phyloP scores from a whole-genome alignment of 768 basidiomycete species.

The Kockovaella imperatae region DNA sequence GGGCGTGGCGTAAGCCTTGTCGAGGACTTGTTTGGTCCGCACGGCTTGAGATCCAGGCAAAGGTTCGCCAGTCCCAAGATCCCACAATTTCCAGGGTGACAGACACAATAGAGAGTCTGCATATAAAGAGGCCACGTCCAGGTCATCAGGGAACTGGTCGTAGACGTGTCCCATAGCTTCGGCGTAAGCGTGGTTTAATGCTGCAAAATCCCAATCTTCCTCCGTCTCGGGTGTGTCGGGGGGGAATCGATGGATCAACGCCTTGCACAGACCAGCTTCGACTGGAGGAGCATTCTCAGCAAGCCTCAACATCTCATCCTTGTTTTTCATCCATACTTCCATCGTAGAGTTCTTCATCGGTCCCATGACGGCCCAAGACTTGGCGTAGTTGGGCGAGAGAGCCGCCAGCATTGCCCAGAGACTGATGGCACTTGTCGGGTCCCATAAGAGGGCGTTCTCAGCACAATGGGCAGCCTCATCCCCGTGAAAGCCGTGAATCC shows the following conservation, averaged over 20 bases:
- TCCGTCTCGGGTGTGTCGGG: too few species aligned
- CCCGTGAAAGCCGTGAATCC: constrained; percentile 31
- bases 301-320: neutral
- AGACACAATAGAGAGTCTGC: constrained; percentile 33
- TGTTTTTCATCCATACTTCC: neutral
- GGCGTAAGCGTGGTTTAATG: constrained; percentile 17
- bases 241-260: constrained; percentile 18
- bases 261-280: constrained; percentile 16
- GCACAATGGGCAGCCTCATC: constrained; percentile 29
- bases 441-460: constrained; percentile 18
- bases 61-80: constrained; percentile 28
- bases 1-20: constrained; percentile 9
- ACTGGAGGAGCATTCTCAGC: neutral
- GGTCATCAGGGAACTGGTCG: constrained; percentile 10
- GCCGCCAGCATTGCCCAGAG: constrained; percentile 35
- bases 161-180: constrained; percentile 26
- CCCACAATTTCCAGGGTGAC: constrained; percentile 34
- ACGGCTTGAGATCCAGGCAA: constrained; percentile 6
- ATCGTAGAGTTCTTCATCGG: neutral
- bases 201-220: constrained; percentile 12
- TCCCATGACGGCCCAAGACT: constrained; percentile 24
- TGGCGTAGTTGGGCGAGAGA: constrained; percentile 36
- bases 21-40: constrained; percentile 20
- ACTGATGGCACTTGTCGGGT: constrained; percentile 21
- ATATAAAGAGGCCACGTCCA: constrained; percentile 30